Base-by-base conservation (phyloP, 176 grass and related monocot genomes). In the Aechmea fasciata region DNA sequence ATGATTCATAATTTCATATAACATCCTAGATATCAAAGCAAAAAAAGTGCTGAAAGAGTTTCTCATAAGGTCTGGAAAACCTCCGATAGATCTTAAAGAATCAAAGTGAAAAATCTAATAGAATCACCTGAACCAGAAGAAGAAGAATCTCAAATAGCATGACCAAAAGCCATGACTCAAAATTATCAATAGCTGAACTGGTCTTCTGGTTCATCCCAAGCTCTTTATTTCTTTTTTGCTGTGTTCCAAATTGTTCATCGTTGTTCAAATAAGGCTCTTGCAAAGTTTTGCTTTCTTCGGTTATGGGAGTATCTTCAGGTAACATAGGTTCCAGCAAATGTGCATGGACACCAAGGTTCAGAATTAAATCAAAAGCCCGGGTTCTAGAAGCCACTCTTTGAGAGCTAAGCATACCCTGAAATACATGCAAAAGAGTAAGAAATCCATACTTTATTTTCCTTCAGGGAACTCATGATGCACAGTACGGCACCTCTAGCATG, bases 251-350 rank as follows among this genome's bases (percentile, higher is more conserved):
- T 79, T 75, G 80, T 2, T 90, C 88, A 70, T 92, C 82, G 24
- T 70, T 87, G 49, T 76, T 85, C 75, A 85, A 57, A 71, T 79
- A 81, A 90, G 89, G 77, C 71, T 78, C 79, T 71, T 78, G 85
- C 11, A 77, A 71, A 86, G 78, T 24, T 74, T 87, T 77, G 77
- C 55, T 51, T 72, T 82, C 82, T 68, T 96, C 88, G 69, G 81
- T 74, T 75, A 83, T 51, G 20, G 67, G 57, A 48, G 80, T 71
- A 87, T 87, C 84, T 87, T 90, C 89, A 65, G 81, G 79, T 77
- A 92, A 69, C 79, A 97, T 92, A 77, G 89, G 94, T 78, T 97
- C 89, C 69, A 97, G 71, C 48, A 97, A 71, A 82, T 97, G 94
- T 79, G 86, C 94, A 64, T 97, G 94, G 12, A 97, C 78, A 57